Percentiles rank a stretch among this genome's conserved stretches.
Evolutionary conservation across 2,329 filamentous ascomycete genomes (phyloP).

Genomic region (Hymenoscyphus albidus): DNA sequence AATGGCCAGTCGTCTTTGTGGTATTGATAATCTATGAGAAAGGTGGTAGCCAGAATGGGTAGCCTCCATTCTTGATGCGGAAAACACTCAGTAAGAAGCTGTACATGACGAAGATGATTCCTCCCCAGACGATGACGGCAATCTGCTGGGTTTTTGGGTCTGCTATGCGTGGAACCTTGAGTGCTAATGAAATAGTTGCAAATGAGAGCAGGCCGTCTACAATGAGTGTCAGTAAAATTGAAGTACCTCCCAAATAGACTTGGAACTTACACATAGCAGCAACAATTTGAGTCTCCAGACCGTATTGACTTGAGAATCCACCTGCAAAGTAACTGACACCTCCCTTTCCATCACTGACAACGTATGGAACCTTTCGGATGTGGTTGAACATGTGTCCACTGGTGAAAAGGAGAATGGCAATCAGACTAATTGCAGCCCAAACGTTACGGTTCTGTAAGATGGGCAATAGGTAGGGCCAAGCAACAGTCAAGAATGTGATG

Average conservation of each 20-base stretch:
- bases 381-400: slow-evolving; percentile 99
- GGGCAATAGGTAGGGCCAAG: slow-evolving; percentile 75
- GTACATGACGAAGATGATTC: slow-evolving; percentile 76
- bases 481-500: slow-evolving; percentile 64
- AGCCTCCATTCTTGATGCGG: slow-evolving; percentile 89
- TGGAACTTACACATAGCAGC: slow-evolving; percentile 79
- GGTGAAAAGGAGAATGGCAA: slow-evolving; percentile 86
- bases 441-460: slow-evolving; percentile 85
- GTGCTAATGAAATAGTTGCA: slow-evolving; percentile 80
- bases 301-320: slow-evolving; percentile 91
- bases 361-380: slow-evolving; percentile 92
- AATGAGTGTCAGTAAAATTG: slow-evolving; percentile 8
- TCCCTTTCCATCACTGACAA: slow-evolving; percentile 76
- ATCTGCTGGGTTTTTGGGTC: slow-evolving; percentile 76
- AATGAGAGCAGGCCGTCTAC: slow-evolving; percentile 79
- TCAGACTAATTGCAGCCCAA: slow-evolving; percentile 87
- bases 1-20: not conserved
- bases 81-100: slow-evolving; percentile 94
- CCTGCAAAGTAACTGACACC: slow-evolving; percentile 86
- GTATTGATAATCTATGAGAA: slow-evolving; percentile 47
- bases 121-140: slow-evolving; percentile 75
- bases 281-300: slow-evolving; percentile 91
- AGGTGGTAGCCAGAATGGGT: slow-evolving; percentile 90
- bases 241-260: not conserved
- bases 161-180: slow-evolving; percentile 87